These are phyloP conservation scores for Leishmania arabica DNA, from an alignment of 208 protist genomes.

Conservation along the genomic window DNA sequence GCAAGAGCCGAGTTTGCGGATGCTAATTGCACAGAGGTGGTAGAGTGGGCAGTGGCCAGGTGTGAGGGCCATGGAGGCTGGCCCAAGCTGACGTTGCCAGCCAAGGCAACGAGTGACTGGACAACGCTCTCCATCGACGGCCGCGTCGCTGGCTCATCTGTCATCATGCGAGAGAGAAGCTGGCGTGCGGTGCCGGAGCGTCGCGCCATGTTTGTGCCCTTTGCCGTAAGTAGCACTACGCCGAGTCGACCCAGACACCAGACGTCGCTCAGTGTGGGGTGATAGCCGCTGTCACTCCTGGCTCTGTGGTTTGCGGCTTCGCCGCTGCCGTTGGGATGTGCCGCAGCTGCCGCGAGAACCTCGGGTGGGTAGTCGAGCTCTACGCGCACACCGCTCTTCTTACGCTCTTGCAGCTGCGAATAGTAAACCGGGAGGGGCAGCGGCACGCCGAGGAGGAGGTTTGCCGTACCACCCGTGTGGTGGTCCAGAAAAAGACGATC, in stretches of 20 bases:
- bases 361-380: constrained; percentile 79
- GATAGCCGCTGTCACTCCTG: constrained; percentile 34
- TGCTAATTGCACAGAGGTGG: not conserved
- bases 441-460: constrained; percentile 59
- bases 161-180: constrained; percentile 64
- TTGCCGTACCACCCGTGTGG: constrained; percentile 27
- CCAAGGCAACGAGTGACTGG: constrained; percentile 31
- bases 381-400: constrained; percentile 42
- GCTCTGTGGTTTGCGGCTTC: not conserved
- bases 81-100: constrained; percentile 24
- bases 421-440: constrained; percentile 65
- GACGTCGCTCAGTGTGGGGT: constrained; percentile 63
- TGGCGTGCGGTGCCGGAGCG: constrained; percentile 45
- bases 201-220: constrained; percentile 31
- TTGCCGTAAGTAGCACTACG: constrained; percentile 50
- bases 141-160: constrained; percentile 32
- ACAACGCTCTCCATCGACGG: constrained; percentile 40
- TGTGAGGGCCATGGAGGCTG: constrained; percentile 19
- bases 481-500: constrained; percentile 61
- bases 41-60: not conserved
- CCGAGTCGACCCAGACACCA: constrained; percentile 73
- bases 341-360: constrained; percentile 30
- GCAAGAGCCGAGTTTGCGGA: not conserved
- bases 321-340: not conserved
- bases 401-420: constrained; percentile 49